Percentiles rank a stretch among this genome's conserved stretches.
Conservation (phyloP, 2,329 filamentous ascomycete genomes). For the Fusarium oligoseptatum region DNA sequence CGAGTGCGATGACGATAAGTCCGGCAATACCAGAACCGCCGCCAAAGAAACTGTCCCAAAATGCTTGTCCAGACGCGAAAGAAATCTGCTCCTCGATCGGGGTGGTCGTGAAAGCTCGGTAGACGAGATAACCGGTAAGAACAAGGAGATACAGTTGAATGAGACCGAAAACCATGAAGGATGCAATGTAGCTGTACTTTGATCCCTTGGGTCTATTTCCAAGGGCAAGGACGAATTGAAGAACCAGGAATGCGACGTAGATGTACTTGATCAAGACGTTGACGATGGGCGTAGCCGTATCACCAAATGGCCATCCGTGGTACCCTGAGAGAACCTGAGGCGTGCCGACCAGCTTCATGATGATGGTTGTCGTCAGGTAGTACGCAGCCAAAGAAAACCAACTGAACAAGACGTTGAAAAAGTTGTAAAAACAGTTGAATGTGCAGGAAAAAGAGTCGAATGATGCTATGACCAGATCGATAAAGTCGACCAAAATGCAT, state of each 20-base stretch:
- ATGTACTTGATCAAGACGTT: conserved; percentile 43
- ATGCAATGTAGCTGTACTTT: conserved; percentile 43
- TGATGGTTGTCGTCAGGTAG: conserved; percentile 42
- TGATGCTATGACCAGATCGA: conserved; percentile 39
- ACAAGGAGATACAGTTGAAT: conserved; percentile 42
- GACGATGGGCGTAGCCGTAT: conserved; percentile 39
- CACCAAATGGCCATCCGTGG: conserved; percentile 43
- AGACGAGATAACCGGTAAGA: conserved; percentile 41
- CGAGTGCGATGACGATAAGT: conserved; percentile 40
- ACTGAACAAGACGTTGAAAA: conserved; percentile 41
- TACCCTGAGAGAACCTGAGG: conserved; percentile 33
- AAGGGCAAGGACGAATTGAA: conserved; percentile 42
- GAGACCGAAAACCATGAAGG: conserved; percentile 42
- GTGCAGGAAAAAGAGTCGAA: conserved; percentile 43
- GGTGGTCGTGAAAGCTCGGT: conserved; percentile 35
- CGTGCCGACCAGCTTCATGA: conserved; percentile 43
- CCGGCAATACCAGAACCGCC: conserved; percentile 38
- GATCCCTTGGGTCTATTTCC: conserved; percentile 43
- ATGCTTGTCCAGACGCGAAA: conserved; percentile 34
- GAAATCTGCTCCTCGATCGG: conserved; percentile 42
- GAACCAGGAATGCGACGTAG: conserved; percentile 41
- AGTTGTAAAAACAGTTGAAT: conserved; percentile 42
- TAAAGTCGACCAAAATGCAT: conserved; percentile 44
- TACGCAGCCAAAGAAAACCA: conserved; percentile 42
- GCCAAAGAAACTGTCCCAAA: conserved; percentile 42